Base-by-base conservation (phyloP, 2,329 filamentous ascomycete species). In the Fusarium sp. region DNA sequence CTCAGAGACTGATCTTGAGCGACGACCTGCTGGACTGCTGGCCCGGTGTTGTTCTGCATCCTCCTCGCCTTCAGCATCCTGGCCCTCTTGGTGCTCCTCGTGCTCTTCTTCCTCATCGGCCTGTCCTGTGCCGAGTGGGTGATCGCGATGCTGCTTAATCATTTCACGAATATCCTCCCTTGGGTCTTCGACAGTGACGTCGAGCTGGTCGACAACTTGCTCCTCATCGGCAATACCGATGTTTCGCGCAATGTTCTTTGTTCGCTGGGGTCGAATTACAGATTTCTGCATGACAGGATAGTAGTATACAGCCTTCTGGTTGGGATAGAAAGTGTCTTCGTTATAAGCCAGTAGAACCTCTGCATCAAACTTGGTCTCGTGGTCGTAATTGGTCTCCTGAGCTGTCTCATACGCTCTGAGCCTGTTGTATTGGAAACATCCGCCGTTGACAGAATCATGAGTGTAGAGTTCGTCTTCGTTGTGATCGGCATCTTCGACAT, bases 251-350 rank as follows among this genome's bases (percentile, higher is more conserved):
- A 91, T 90, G 76, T 89, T 89, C 83, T 88, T 90, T 67, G 85
- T 87, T 63, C 90, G 86, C 79, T 90, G 89, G 33, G 88, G 89
- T 46, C 89, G 85, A 74, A 92, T 88, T 26, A 85, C 84, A 49
- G 85, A 88, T 58, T 88, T 87, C 79, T 91, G 89, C 81, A 92
- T 87, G 69, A 92, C 85, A 7, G 90, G 90, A 74, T 92, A 92
- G 80, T 91, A 92, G 79, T 90, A 91, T 15, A 86, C 88, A 10
- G 85, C 90, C 78, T 88, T 88, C 70, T 88, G 85, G 60, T 81
- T 80, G 54, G 85, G 84, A 68, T 85, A 83, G 52, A 80, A 75
- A 27, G 80, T 85, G 68, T 87, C 86, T 68, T 89, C 85, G 73
- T 88, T 85, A 75, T 87, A 86, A 5, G 88, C 85, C 32, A 92